These are phyloP conservation scores for Leucosporidium scottii DNA, from an alignment of 768 basidiomycete genomes.

Conservation along the genomic window DNA sequence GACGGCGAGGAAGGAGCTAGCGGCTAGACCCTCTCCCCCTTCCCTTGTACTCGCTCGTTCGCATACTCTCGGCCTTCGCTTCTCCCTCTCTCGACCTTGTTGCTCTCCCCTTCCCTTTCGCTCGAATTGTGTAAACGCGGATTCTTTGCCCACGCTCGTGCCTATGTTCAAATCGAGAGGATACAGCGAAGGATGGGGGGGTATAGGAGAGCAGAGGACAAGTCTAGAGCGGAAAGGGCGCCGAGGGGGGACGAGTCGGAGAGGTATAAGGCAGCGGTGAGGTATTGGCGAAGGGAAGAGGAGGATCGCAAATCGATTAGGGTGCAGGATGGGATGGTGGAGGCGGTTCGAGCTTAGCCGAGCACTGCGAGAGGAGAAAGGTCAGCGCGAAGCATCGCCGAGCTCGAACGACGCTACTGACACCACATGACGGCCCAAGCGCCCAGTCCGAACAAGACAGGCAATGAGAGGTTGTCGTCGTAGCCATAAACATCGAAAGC, in stretches of 20 bases:
- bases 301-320: neutral
- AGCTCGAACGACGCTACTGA: neutral
- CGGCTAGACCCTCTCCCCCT: neutral
- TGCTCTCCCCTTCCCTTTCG: neutral
- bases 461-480: conserved; percentile 38
- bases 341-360: neutral
- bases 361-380: neutral
- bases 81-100: neutral
- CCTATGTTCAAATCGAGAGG: neutral
- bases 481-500: conserved; percentile 36
- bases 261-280: neutral
- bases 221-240: neutral
- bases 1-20: conserved; percentile 45
- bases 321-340: neutral
- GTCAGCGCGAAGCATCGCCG: neutral
- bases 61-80: no score
- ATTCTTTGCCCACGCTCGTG: neutral
- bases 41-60: no score
- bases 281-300: neutral
- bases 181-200: neutral
- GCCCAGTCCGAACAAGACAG: conserved; percentile 25
- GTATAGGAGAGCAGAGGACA: neutral
- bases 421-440: neutral
- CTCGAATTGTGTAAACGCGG: neutral
- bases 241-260: neutral